Base-by-base conservation (phyloP, 495 filamentous ascomycete species). In the Tirmania nivea region DNA sequence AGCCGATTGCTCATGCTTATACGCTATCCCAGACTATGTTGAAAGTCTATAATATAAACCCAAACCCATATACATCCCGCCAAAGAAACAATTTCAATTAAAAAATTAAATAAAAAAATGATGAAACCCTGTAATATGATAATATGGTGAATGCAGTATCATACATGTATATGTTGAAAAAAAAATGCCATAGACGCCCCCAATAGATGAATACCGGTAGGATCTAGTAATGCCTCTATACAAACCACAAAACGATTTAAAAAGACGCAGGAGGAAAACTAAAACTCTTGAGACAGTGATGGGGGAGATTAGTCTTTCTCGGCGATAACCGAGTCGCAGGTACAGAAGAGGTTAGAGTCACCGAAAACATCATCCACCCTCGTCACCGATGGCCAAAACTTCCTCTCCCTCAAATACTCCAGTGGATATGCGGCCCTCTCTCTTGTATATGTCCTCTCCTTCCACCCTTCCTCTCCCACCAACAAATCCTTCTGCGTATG, bases 301-400 rank as follows among this genome's bases (percentile, higher is more conserved):
- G 12, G 37, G 31, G 48, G 11, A 35, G 17, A 35, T 34, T 31
- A 51, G 36, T 65, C 61, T 57, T 69, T 65, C 12, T 67, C 73
- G 49, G 75, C 69, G 61, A 84, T 80, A 10, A 94, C 86, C 0
- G 92, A 89, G 31, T 82, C 79, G 66, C 90, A 97, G 11, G 87
- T 93, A 68, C 86, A 94, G 73, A 95, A 93, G 54, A 94, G 76
- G 71, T 96, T 92, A 60, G 83, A 75, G 66, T 94, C 89, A 57
- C 88, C 88, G 59, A 83, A 94, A 12, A 84, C 77, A 73, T 97
- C 92, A 69, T 97, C 82, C 34, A 96, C 71, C 62, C 90, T 74
- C 8, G 84, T 84, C 35, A 95, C 86, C 35, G 73, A 81, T 0
- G 90, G 89, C 90, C 90, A 97, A 71, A 96, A 95, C 73, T 97